Evolutionary conservation across 2,329 filamentous ascomycete genomes (phyloP).

Genomic region (Septoria linicola): DNA sequence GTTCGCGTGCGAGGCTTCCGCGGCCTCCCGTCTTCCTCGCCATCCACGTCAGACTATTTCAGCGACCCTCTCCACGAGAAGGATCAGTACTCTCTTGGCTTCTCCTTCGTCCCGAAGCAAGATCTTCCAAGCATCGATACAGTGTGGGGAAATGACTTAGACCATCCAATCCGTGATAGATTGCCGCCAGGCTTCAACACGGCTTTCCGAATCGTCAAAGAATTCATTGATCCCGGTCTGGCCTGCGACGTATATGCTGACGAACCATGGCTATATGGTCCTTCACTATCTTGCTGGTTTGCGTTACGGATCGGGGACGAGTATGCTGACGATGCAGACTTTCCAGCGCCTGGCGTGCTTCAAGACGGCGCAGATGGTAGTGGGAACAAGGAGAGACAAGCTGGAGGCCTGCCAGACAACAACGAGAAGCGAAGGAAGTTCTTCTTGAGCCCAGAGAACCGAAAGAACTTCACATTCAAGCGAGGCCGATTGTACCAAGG

Average conservation of each 20-base stretch:
- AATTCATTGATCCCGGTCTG: constrained; percentile 85
- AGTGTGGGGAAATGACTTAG: constrained; percentile 93
- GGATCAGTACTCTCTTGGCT: constrained; percentile 82
- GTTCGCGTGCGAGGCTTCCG: constrained; percentile 70
- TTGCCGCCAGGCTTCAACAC: constrained; percentile 83
- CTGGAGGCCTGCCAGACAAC: constrained; percentile 39
- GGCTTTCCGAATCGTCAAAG: constrained; percentile 80
- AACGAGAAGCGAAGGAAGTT: constrained; percentile 48
- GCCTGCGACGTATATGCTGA: constrained; percentile 89
- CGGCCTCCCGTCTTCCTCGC: constrained; percentile 66
- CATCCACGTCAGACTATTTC: constrained; percentile 71
- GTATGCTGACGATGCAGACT: constrained; percentile 25
- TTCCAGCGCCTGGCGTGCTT: constrained; percentile 35
- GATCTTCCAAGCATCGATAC: constrained; percentile 67
- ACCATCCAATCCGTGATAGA: constrained; percentile 78
- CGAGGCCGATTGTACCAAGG: constrained; percentile 46
- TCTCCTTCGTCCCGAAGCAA: constrained; percentile 70
- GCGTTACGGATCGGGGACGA: constrained; percentile 35
- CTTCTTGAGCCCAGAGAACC: constrained; percentile 41
- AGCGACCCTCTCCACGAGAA: constrained; percentile 63
- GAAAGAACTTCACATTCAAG: constrained; percentile 45
- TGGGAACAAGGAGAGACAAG: constrained; percentile 35
- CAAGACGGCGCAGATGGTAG: constrained; percentile 44
- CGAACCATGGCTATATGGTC: constrained; percentile 80
- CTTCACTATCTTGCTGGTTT: constrained; percentile 47